These are phyloP conservation scores for Candida wancherniae DNA, from an alignment of 805 yeast species.

Conservation along the genomic window DNA sequence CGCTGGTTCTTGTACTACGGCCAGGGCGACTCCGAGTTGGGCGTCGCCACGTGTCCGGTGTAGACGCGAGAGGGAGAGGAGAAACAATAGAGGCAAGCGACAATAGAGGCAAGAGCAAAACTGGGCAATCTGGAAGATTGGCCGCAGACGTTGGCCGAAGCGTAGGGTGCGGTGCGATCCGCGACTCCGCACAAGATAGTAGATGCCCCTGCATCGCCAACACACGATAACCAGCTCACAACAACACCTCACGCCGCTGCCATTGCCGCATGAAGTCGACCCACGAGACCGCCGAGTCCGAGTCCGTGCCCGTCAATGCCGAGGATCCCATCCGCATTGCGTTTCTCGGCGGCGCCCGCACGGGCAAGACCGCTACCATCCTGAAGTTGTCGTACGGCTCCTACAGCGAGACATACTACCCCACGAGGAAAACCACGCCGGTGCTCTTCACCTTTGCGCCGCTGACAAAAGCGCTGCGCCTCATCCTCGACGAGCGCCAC, in stretches of 20 bases:
- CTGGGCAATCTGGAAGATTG: too few relatives aligned
- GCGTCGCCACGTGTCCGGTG: conserved; percentile 31
- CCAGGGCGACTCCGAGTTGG: conserved; percentile 40
- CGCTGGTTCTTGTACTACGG: conserved; percentile 40
- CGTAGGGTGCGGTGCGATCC: too few relatives aligned
- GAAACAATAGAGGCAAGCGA: too few relatives aligned
- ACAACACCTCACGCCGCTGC: too few relatives aligned
- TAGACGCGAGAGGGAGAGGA: background rate
- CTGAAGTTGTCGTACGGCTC: conserved; percentile 44
- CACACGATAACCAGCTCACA: too few relatives aligned
- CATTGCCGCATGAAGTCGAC: too few relatives aligned
- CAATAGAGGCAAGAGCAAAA: too few relatives aligned
- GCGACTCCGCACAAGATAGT: too few relatives aligned
- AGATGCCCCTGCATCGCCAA: too few relatives aligned
- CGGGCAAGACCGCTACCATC: conserved; percentile 59
- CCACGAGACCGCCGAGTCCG: background rate
- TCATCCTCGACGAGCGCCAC: conserved; percentile 23
- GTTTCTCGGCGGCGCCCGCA: conserved; percentile 52
- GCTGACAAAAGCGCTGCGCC: conserved; percentile 9
- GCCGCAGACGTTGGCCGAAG: too few relatives aligned
- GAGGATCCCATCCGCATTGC: conserved; percentile 52
- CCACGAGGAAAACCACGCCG: conserved; percentile 60
- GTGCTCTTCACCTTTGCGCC: conserved; percentile 54
- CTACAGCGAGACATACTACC: conserved; percentile 68
- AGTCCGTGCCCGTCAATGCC: conserved; percentile 8